These are phyloP conservation scores for Prunus mira DNA, from an alignment of 306 rosid species.

Conservation along the genomic window DNA sequence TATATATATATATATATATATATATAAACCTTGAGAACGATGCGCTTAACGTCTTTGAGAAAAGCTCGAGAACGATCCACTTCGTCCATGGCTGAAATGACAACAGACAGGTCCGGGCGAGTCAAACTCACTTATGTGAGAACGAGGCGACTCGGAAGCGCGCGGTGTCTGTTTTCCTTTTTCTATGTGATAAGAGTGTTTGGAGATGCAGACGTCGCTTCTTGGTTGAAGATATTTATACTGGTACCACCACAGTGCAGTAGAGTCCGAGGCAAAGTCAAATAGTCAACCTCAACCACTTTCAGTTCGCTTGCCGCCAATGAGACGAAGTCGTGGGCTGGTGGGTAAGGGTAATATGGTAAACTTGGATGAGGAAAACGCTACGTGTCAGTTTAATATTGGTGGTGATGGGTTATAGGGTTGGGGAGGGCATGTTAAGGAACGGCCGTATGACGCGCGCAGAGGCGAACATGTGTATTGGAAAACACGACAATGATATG, in stretches of 20 bases:
- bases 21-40: conserved; percentile 58
- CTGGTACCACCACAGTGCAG: background rate
- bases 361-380: background rate
- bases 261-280: background rate
- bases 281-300: background rate
- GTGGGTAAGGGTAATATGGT: background rate
- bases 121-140: background rate
- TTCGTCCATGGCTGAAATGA: conserved; percentile 22
- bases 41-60: conserved; percentile 57
- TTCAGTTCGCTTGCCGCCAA: background rate
- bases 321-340: background rate
- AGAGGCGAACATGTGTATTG: background rate
- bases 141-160: conserved; percentile 21
- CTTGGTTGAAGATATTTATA: background rate
- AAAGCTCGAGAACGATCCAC: conserved; percentile 64
- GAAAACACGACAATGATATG: background rate
- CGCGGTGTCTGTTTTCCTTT: background rate
- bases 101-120: conserved; percentile 1
- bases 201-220: background rate
- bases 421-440: no score
- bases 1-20: background rate
- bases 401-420: background rate
- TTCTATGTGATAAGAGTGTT: background rate
- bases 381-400: background rate
- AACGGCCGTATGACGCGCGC: background rate